Evolutionary conservation across 805 yeast genomes (phyloP).

Genomic region (Candida awuae): DNA sequence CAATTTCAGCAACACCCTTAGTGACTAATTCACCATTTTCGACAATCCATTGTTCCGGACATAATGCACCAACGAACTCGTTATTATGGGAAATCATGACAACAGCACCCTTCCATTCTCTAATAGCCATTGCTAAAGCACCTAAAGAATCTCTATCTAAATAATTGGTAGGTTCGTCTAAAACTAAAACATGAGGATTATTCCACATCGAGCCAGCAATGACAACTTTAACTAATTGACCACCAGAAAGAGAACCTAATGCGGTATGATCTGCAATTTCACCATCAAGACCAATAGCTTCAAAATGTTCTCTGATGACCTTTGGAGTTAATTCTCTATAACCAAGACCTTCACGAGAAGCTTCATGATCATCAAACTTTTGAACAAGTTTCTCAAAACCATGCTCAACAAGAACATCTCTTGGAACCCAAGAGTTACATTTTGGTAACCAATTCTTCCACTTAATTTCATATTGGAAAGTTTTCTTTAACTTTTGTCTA

Average conservation of each 20-base stretch:
- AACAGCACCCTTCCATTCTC: conserved; percentile 98
- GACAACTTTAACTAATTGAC: conserved; percentile 95
- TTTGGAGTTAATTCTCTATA: conserved; percentile 90
- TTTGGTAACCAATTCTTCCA: conserved; percentile 92
- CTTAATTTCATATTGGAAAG: conserved; percentile 94
- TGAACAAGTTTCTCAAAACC: conserved; percentile 89
- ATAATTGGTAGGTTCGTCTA: conserved; percentile 98
- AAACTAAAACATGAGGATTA: conserved; percentile 91
- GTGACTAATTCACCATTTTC: conserved; percentile 86
- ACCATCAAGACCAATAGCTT: conserved; percentile 94
- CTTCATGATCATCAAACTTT: conserved; percentile 97
- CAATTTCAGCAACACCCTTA: conserved; percentile 71
- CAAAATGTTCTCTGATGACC: conserved; percentile 93
- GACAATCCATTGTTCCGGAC: conserved; percentile 98
- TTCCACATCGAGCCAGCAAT: conserved; percentile 99
- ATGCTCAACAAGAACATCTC: conserved; percentile 69
- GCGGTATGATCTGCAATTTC: conserved; percentile 99
- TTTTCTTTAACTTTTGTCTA: conserved; percentile 91
- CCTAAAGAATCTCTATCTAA: conserved; percentile 97
- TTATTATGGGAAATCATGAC: conserved; percentile 97
- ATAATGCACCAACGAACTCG: conserved; percentile 93
- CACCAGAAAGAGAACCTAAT: conserved; percentile 93
- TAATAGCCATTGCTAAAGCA: conserved; percentile 93
- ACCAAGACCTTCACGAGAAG: conserved; percentile 98
- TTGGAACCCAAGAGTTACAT: conserved; percentile 88